Evolutionary conservation across 2,329 filamentous ascomycete genomes (phyloP).

Genomic region (Daldinia sp.): DNA sequence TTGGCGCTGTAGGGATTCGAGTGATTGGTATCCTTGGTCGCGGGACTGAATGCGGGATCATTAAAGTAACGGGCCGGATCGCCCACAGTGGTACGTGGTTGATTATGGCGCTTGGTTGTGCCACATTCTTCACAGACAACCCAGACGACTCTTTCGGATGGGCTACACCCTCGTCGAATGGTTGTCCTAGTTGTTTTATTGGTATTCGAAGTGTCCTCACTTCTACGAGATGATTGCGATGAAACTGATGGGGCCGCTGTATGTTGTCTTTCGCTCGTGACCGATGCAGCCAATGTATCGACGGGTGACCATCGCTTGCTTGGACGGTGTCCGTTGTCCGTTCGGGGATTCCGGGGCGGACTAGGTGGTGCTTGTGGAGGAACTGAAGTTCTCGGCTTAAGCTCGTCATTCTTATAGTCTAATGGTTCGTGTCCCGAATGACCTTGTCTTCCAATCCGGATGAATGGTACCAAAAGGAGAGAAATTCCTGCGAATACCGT

Average conservation of each 20-base stretch:
- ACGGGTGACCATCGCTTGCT: constrained; percentile 52
- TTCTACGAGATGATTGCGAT: constrained; percentile 46
- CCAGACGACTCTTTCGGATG: constrained; percentile 50
- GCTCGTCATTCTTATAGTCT: constrained; percentile 20
- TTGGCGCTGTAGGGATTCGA: constrained; percentile 10
- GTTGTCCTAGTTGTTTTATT: constrained; percentile 44
- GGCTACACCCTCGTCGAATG: constrained; percentile 43
- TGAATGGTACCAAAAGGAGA: constrained; percentile 50
- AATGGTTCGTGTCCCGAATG: constrained; percentile 13
- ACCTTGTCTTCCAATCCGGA: constrained; percentile 50
- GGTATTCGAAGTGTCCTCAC: constrained; percentile 43
- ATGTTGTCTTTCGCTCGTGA: constrained; percentile 37
- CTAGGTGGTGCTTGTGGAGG: constrained; percentile 11
- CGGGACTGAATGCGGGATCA: constrained; percentile 43
- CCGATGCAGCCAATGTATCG: constrained; percentile 43
- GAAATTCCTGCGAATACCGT: constrained; percentile 49
- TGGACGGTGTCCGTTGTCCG: constrained; percentile 42
- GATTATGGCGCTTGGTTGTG: constrained; percentile 47
- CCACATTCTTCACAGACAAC: constrained; percentile 53
- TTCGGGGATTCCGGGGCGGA: constrained; percentile 21
- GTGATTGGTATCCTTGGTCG: constrained; percentile 20
- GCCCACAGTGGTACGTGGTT: constrained; percentile 43
- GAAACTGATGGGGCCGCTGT: constrained; percentile 46
- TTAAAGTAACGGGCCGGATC: constrained; percentile 52
- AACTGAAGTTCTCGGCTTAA: constrained; percentile 19